phyloP scores from a whole-genome alignment of 305 asterid species.

The Fraxinus platypoda region DNA sequence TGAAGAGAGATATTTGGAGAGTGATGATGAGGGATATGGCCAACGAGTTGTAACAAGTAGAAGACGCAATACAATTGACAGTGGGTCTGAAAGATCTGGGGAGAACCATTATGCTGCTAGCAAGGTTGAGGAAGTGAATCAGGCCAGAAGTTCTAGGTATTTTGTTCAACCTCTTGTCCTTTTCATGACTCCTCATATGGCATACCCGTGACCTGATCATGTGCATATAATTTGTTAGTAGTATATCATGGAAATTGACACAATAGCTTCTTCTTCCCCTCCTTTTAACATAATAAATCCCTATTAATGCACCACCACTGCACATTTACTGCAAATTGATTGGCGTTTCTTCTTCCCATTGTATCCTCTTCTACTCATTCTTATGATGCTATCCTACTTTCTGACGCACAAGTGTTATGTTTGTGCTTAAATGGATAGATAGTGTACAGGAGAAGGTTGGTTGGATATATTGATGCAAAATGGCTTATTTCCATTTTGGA shows the following conservation, averaged over 20 bases:
- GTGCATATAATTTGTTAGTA: not conserved
- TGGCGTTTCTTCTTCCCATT: not conserved
- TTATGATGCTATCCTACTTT: conserved; percentile 6
- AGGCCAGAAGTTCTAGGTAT: conserved; percentile 61
- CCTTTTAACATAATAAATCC: not conserved
- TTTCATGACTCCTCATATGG: not conserved
- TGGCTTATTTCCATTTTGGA: conserved; percentile 3
- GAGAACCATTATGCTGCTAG: conserved; percentile 63
- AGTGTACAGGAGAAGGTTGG: not conserved
- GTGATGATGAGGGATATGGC: conserved; percentile 64
- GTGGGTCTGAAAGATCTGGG: conserved; percentile 84
- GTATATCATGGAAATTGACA: not conserved
- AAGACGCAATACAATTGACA: conserved; percentile 54
- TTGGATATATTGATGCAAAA: not conserved
- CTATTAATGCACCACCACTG: not conserved
- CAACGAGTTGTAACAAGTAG: conserved; percentile 67
- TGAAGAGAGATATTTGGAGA: conserved; percentile 62
- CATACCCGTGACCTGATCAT: not conserved
- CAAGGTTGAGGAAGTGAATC: conserved; percentile 72
- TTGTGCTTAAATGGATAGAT: not conserved
- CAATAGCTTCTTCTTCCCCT: not conserved
- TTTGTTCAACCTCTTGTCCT: conserved; percentile 15
- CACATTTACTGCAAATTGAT: not conserved
- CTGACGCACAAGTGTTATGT: not conserved
- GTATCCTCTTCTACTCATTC: not conserved